phyloP scores from a whole-genome alignment of 257 asterid species.

The Avicennia marina region DNA sequence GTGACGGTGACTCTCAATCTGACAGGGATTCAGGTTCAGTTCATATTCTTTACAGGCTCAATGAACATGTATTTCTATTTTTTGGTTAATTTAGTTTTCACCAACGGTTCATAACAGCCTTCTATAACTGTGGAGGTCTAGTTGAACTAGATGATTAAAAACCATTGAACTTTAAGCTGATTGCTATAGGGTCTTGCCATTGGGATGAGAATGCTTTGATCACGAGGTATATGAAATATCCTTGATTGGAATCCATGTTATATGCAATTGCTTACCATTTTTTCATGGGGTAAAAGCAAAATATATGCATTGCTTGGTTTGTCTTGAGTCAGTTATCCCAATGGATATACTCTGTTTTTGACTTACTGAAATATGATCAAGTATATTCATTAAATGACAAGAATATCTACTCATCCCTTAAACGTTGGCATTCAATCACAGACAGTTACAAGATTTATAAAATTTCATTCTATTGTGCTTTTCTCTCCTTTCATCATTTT shows the following conservation, averaged over 20 bases:
- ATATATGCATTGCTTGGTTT: background rate
- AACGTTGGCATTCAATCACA: background rate
- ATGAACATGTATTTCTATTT: background rate
- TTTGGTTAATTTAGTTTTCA: background rate
- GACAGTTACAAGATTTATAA: background rate
- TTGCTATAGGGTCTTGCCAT: background rate
- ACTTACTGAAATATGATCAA: background rate
- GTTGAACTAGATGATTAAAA: background rate
- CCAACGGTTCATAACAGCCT: background rate
- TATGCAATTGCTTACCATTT: too few relatives aligned
- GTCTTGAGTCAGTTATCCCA: background rate
- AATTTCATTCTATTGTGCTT: background rate
- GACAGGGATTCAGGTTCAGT: constrained; percentile 61
- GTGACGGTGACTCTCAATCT: constrained; percentile 64
- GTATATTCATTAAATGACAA: constrained; percentile 7
- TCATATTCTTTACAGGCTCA: constrained; percentile 10
- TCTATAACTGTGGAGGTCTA: constrained; percentile 4
- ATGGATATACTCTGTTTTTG: background rate
- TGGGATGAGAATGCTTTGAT: background rate
- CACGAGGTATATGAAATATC: background rate
- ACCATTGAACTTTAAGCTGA: constrained; percentile 10
- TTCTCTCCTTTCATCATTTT: background rate
- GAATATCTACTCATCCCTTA: background rate
- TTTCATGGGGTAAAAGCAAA: background rate
- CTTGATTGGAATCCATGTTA: background rate